Evolutionary conservation across 2,329 filamentous ascomycete genomes (phyloP), one percentile per base, ranked within the genome.

Genomic region (Septoria linicola): DNA sequence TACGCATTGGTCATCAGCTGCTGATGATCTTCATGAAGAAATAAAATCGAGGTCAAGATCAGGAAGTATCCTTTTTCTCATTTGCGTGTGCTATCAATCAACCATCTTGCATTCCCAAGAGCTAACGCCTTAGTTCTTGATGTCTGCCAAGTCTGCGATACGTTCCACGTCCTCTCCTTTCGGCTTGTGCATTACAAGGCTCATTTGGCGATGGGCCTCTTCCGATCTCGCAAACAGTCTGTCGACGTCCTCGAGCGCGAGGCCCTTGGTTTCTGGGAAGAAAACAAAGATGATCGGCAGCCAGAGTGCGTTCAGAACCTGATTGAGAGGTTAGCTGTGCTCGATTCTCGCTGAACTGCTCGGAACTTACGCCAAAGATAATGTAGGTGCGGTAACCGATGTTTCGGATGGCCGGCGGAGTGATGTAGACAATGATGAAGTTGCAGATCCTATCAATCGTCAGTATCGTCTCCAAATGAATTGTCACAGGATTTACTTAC

Each of bases 381-480:
- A 76, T 81, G 62, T 81, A 82, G 2, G 79, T 81, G 54, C 74
- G 68, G 59, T 79, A 82, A 0, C 69, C 67, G 51, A 82, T 81
- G 51, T 73, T 79, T 7, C 70, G 67, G 56, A 85, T 81, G 4
- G 81, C 79, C 5, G 80, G 75, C 0, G 82, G 82, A 0, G 81
- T 83, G 43, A 85, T 80, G 77, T 84, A 83, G 42, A 86, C 83
- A 19, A 86, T 80, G 63, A 84, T 72, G 67, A 85, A 85, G 67
- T 83, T 82, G 13, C 55, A 51, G 8, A 46, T 11, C 23, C 23
- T 27, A 10, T 27, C 10, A 27, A 27, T 27, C 5, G 23, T 27
- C 8, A n/a, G 21, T 14, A 41, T 41, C 6, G n/a, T 16, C 34
- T 16, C 34, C 10, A 3, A 19, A 8, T 8, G 14, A 37, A 35